phyloP scores from a whole-genome alignment of 2,329 filamentous ascomycete genomes.

The Fusarium pseudograminearum region DNA sequence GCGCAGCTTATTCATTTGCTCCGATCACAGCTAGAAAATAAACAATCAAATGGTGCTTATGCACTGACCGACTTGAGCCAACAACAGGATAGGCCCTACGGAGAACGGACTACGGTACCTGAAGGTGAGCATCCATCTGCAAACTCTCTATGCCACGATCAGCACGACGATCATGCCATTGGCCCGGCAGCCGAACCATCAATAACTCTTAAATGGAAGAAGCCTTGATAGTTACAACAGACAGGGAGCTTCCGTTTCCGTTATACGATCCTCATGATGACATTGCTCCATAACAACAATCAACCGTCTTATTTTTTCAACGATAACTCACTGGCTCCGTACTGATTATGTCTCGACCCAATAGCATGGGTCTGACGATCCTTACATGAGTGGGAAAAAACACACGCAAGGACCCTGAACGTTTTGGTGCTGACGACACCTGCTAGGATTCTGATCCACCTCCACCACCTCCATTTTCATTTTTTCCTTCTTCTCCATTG shows the following conservation, averaged over 20 bases:
- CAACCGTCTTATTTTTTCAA: neutral
- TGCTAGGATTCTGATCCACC: conserved; percentile 29
- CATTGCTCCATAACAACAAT: conserved; percentile 12
- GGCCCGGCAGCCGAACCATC: conserved; percentile 33
- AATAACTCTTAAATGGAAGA: conserved; percentile 22
- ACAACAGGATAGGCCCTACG: neutral
- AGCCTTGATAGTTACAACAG: conserved; percentile 10
- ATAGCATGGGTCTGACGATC: conserved; percentile 16
- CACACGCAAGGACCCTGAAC: conserved; percentile 28
- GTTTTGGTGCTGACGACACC: conserved; percentile 45
- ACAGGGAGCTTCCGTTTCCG: conserved; percentile 19
- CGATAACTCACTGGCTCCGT: conserved; percentile 1
- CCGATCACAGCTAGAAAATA: conserved; percentile 20
- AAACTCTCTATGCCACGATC: conserved; percentile 32
- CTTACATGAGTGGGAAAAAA: conserved; percentile 3
- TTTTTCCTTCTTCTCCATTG: conserved; percentile 17
- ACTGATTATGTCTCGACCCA: neutral
- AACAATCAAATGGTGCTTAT: conserved; percentile 9
- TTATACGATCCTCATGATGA: conserved; percentile 18
- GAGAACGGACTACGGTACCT: neutral
- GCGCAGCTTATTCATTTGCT: conserved; percentile 36
- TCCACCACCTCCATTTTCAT: conserved; percentile 29
- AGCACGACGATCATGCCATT: conserved; percentile 40
- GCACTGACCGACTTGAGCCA: neutral
- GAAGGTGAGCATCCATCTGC: neutral